phyloP scores from a whole-genome alignment of 2,329 filamentous ascomycete species.

The Metarhizium rileyi region DNA sequence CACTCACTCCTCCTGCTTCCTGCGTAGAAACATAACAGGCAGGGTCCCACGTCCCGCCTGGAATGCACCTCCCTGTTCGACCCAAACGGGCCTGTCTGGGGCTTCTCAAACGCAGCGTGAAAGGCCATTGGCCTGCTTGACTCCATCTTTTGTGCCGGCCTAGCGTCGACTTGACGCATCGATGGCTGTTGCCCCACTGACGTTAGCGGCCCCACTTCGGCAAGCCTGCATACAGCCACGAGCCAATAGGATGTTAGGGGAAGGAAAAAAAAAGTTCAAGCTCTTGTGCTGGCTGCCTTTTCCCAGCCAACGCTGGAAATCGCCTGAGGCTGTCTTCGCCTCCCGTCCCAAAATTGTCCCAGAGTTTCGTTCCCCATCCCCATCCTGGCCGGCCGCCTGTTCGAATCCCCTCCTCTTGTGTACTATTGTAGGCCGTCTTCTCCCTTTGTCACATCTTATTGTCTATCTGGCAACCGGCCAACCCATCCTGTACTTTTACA shows the following conservation, averaged over 20 bases:
- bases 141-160: conserved; percentile 6
- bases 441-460: not conserved
- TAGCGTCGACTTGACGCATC: conserved; percentile 4
- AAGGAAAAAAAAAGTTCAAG: conserved; percentile 29
- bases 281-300: conserved; percentile 22
- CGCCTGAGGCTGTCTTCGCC: conserved; percentile 13
- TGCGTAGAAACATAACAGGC: not conserved
- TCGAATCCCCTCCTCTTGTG: conserved; percentile 4
- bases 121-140: conserved; percentile 4
- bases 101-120: not conserved
- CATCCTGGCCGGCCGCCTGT: not conserved
- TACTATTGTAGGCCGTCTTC: not conserved
- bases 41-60: conserved; percentile 4
- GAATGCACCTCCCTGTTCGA: conserved; percentile 6
- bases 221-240: conserved; percentile 22
- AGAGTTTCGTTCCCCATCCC: conserved; percentile 8
- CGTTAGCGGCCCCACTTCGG: conserved; percentile 24
- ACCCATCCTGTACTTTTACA: not conserved
- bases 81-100: not conserved
- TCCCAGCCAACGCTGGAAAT: conserved; percentile 16
- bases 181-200: conserved; percentile 18
- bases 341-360: conserved; percentile 11
- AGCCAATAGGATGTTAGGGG: conserved; percentile 23
- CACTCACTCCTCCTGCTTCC: not conserved
- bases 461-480: not conserved